phyloP scores from a whole-genome alignment of 306 rosid genomes.

The Rosa multiflora region DNA sequence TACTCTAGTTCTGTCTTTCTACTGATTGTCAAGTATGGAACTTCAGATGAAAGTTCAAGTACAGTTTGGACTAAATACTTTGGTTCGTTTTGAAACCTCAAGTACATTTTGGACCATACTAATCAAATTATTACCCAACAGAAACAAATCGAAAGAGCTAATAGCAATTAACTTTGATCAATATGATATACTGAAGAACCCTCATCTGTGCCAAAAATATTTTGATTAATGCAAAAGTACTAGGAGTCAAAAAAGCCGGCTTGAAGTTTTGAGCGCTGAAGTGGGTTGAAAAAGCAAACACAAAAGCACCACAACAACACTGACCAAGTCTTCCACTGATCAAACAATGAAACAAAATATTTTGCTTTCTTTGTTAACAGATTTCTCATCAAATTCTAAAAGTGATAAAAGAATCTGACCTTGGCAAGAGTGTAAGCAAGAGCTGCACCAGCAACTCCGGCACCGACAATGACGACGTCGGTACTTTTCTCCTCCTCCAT shows the following conservation, averaged over 20 bases:
- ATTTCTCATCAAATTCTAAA: neutral
- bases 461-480: conserved; percentile 77
- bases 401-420: conserved; percentile 34
- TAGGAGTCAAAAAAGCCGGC: neutral
- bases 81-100: neutral
- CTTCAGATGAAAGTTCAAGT: neutral
- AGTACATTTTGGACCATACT: neutral
- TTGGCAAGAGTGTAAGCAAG: conserved; percentile 91
- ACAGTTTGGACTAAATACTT: neutral
- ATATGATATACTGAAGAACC: neutral
- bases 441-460: conserved; percentile 95
- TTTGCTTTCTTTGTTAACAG: neutral
- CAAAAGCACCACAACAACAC: neutral
- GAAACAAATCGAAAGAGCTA: neutral
- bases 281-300: neutral
- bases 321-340: neutral
- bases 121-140: neutral
- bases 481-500: conserved; percentile 5
- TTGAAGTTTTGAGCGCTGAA: neutral
- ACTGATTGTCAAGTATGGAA: neutral
- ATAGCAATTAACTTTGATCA: neutral
- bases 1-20: neutral
- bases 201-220: neutral
- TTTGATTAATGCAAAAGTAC: neutral
- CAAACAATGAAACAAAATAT: neutral